Evolutionary conservation across 139 green algal species (phyloP).

Genomic region (Ettlia oleoabundans): DNA sequence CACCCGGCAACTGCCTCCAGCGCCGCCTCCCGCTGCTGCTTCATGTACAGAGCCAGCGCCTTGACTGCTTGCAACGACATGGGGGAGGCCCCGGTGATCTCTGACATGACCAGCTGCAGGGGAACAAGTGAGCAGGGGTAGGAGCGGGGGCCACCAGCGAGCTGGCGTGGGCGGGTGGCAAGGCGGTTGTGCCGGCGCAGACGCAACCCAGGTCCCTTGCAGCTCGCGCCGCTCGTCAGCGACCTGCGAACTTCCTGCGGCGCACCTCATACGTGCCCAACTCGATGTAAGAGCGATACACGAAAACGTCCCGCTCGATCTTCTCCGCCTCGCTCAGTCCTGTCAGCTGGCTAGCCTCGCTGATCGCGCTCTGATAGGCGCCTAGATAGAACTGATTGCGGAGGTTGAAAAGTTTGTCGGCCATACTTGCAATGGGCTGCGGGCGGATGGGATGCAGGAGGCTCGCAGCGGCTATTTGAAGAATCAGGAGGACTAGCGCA

Average conservation of each 20-base stretch:
- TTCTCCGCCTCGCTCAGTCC: constrained; percentile 76
- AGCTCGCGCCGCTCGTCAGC: background rate
- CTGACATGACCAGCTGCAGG: constrained; percentile 95
- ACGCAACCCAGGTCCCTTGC: no score
- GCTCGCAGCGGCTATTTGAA: background rate
- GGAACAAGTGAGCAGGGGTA: no score
- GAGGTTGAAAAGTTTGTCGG: constrained; percentile 86
- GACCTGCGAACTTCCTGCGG: background rate
- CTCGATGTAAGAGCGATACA: constrained; percentile 96
- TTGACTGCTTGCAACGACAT: constrained; percentile 89
- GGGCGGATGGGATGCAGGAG: background rate
- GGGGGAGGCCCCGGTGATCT: constrained; percentile 78
- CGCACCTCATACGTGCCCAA: constrained; percentile 90
- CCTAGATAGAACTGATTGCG: constrained; percentile 95
- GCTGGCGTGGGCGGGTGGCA: no score
- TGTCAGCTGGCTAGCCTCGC: constrained; percentile 84
- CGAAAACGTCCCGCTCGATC: constrained; percentile 84
- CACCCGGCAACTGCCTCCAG: constrained; percentile 56
- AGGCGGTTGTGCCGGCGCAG: no score
- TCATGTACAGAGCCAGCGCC: constrained; percentile 85
- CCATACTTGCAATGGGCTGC: background rate
- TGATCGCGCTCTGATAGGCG: constrained; percentile 91
- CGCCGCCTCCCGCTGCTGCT: constrained; percentile 45
- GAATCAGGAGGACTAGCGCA: no score
- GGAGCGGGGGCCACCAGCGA: no score